Conservation (phyloP, 371 early-diverging fungal species). For the Mortierella sp. region DNA sequence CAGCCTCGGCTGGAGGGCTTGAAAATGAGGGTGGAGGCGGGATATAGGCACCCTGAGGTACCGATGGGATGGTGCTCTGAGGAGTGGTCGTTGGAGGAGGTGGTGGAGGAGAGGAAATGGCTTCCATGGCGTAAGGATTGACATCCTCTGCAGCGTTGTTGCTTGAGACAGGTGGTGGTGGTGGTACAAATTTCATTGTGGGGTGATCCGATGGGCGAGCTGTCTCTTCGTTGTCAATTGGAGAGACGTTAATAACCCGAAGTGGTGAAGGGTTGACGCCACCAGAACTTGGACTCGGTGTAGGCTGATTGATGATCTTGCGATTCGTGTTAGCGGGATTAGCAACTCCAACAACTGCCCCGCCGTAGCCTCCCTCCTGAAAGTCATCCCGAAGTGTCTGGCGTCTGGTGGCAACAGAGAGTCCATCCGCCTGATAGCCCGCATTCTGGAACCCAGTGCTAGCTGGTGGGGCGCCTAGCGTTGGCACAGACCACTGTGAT, state of each 20-base stretch:
- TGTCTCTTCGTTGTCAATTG: too few species aligned
- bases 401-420: slow-evolving; percentile 33
- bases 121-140: slow-evolving; percentile 49
- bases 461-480: slow-evolving; percentile 36
- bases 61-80: background rate
- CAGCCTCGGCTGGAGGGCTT: background rate
- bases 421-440: slow-evolving; percentile 37
- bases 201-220: slow-evolving; percentile 24
- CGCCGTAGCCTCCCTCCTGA: slow-evolving; percentile 49
- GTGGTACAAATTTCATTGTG: slow-evolving; percentile 17
- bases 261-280: slow-evolving; percentile 29
- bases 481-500: slow-evolving; percentile 31
- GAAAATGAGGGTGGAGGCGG: slow-evolving; percentile 11
- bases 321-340: slow-evolving; percentile 18
- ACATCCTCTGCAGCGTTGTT: slow-evolving; percentile 9
- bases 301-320: slow-evolving; percentile 23
- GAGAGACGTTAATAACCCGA: slow-evolving; percentile 44
- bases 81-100: slow-evolving; percentile 5
- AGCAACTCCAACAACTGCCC: slow-evolving; percentile 28
- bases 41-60: slow-evolving; percentile 6
- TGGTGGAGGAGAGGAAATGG: slow-evolving; percentile 14
- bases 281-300: slow-evolving; percentile 10
- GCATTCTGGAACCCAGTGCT: slow-evolving; percentile 32
- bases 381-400: slow-evolving; percentile 48
- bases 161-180: background rate